Evolutionary conservation across 192 early-diverging fungal species (phyloP).

Genomic region (Bifiguratus adelaidae): DNA sequence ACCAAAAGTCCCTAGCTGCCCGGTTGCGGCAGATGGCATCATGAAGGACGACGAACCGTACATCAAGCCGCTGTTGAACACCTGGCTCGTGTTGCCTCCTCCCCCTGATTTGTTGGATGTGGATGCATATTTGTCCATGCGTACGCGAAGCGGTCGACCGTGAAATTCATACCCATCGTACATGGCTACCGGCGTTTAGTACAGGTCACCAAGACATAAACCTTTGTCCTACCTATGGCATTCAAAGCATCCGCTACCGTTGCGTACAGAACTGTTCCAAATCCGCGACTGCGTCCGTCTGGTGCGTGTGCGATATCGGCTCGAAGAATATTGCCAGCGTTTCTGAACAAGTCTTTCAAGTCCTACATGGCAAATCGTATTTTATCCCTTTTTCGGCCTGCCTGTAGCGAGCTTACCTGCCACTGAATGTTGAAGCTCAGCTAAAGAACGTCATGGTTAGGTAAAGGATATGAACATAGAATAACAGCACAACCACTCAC

Average conservation of each 20-base stretch:
- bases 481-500: too few species aligned
- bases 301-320: constrained; percentile 54
- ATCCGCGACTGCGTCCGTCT: constrained; percentile 61
- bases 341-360: constrained; percentile 68
- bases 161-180: constrained; percentile 39
- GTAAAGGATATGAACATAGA: neutral
- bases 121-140: constrained; percentile 34
- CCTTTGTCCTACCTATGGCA: constrained; percentile 40
- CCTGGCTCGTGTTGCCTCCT: too few species aligned
- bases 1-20: too few species aligned
- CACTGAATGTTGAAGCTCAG: constrained; percentile 66
- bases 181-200: constrained; percentile 13
- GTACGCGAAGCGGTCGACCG: constrained; percentile 33
- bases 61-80: too few species aligned
- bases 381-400: too few species aligned
- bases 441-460: constrained; percentile 11
- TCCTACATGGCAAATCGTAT: too few species aligned
- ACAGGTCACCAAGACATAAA: neutral
- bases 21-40: too few species aligned
- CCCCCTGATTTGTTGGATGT: too few species aligned
- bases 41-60: too few species aligned
- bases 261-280: constrained; percentile 61
- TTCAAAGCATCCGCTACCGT: constrained; percentile 57
- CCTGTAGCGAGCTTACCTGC: too few species aligned
- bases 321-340: constrained; percentile 51